Base-by-base conservation (phyloP, 371 early-diverging fungal genomes). In the Apophysomyces sp. region DNA sequence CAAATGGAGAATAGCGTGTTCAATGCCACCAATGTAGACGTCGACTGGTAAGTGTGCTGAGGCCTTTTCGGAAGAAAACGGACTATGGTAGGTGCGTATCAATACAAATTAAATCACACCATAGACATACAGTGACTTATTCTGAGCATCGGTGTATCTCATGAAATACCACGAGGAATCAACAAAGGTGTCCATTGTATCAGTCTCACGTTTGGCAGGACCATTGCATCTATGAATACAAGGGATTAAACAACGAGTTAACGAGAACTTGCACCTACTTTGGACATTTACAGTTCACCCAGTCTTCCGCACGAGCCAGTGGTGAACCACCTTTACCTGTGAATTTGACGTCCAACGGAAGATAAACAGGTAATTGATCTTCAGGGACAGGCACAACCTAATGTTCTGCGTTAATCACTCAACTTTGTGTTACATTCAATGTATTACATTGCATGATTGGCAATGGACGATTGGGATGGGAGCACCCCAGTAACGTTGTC, bases 401-500 rank as follows among this genome's bases (percentile, higher is more conserved):
- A 9, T 55, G 27, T 37, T 1, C 28, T 11, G 3, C 4, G 24
- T 36, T 40, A 37, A n/a, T 24, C 28, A 13, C 34, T 34, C 3
- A 11, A 27, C 55, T 18, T 2, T 41, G 21, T 18, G 21, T n/a
- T n/a, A 34, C 9, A 49, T 51, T 31, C 4, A 8, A 21, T 39
- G 21, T 37, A 67, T 55, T 77, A 84, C 86, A 13, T 94, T 88
- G 71, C 98, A 97, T 16, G 68, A 66, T 0, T 74, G 62, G 67
- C 98, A 97, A 62, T 97, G 95, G 28, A 97, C 82, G 21, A 99
- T 86, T 3, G 99, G 99, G 37, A 99, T 95, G 13, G 99, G 99
- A 0, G 99, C 96, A 9, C 99, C 99, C 99, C 99, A 99, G 68
- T 95, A 96, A 29, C 99, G 86, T 76, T 99, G 99, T 51, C 99